Evolutionary conservation across 2,329 filamentous ascomycete species (phyloP).

Genomic region (Trichoderma atroviride): DNA sequence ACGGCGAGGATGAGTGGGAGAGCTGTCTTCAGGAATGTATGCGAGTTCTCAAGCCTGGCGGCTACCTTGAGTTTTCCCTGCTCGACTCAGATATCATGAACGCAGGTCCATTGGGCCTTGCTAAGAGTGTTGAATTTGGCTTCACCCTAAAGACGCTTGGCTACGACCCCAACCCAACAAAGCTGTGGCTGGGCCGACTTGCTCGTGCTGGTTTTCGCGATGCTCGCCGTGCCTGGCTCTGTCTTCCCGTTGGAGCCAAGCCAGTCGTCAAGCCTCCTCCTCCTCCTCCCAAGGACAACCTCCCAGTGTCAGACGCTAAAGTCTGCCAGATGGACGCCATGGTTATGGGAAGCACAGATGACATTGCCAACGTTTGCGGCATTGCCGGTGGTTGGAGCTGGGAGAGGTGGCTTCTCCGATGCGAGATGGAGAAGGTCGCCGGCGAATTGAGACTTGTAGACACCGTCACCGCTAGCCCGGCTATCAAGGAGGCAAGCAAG

Average conservation of each 20-base stretch:
- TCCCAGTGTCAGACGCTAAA: slow-evolving; percentile 45
- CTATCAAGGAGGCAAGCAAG: slow-evolving; percentile 59
- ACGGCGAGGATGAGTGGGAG: slow-evolving; percentile 83
- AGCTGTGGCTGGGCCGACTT: slow-evolving; percentile 76
- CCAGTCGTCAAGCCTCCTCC: slow-evolving; percentile 38
- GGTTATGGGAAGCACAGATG: slow-evolving; percentile 67
- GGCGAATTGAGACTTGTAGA: slow-evolving; percentile 64
- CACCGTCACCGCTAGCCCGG: slow-evolving; percentile 53
- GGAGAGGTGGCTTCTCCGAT: slow-evolving; percentile 93
- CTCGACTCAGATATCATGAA: slow-evolving; percentile 90
- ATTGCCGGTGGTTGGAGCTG: slow-evolving; percentile 86
- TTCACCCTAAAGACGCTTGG: slow-evolving; percentile 87
- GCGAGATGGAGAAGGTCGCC: slow-evolving; percentile 78
- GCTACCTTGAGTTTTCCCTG: slow-evolving; percentile 87
- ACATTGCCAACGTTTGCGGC: slow-evolving; percentile 75
- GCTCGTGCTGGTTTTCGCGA: slow-evolving; percentile 75
- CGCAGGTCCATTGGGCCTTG: slow-evolving; percentile 75
- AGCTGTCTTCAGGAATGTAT: slow-evolving; percentile 81
- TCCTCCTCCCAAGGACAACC: slow-evolving; percentile 40
- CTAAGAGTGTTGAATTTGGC: slow-evolving; percentile 87
- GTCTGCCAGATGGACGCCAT: slow-evolving; percentile 63
- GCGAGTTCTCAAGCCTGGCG: slow-evolving; percentile 89
- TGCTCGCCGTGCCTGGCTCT: slow-evolving; percentile 84
- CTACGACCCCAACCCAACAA: slow-evolving; percentile 84
- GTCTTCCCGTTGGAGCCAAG: slow-evolving; percentile 74